phyloP scores from a whole-genome alignment of 257 asterid species.

The Jacaranda mimosifolia region DNA sequence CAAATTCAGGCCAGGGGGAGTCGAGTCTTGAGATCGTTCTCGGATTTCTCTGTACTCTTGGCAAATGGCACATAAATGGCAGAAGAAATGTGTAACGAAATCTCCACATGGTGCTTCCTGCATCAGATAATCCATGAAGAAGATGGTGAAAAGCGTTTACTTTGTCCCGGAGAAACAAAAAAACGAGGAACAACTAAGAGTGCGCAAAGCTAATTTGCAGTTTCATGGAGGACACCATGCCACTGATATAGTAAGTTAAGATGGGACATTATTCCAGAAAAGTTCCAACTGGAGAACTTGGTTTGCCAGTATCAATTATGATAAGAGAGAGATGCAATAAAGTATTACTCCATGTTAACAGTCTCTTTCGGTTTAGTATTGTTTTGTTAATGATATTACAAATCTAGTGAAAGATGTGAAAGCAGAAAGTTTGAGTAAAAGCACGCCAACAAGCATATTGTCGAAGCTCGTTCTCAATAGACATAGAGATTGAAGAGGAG shows the following conservation, averaged over 20 bases:
- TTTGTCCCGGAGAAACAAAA: background rate
- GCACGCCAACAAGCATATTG: too few species aligned
- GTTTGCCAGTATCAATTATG: too few species aligned
- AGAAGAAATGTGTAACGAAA: slow-evolving; percentile 79
- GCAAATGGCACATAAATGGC: slow-evolving; percentile 90
- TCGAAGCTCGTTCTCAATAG: too few species aligned
- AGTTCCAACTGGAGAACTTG: too few species aligned
- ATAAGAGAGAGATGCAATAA: too few species aligned
- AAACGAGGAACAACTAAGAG: background rate
- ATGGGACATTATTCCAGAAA: too few species aligned
- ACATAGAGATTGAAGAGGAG: background rate
- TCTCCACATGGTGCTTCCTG: slow-evolving; percentile 98
- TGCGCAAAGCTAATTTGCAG: background rate
- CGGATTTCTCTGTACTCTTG: slow-evolving; percentile 94
- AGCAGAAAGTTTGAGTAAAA: too few species aligned
- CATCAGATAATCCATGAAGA: slow-evolving; percentile 28
- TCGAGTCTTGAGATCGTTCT: slow-evolving; percentile 64
- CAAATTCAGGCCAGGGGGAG: slow-evolving; percentile 46
- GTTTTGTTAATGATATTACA: too few species aligned
- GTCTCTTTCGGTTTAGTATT: too few species aligned
- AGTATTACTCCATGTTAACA: too few species aligned
- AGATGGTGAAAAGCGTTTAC: background rate
- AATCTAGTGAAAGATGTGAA: too few species aligned
- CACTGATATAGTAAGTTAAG: background rate
- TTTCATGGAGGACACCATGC: background rate